These are phyloP conservation scores for Orbilia javanica DNA, from an alignment of 2,329 filamentous ascomycete genomes.

Conservation along the genomic window DNA sequence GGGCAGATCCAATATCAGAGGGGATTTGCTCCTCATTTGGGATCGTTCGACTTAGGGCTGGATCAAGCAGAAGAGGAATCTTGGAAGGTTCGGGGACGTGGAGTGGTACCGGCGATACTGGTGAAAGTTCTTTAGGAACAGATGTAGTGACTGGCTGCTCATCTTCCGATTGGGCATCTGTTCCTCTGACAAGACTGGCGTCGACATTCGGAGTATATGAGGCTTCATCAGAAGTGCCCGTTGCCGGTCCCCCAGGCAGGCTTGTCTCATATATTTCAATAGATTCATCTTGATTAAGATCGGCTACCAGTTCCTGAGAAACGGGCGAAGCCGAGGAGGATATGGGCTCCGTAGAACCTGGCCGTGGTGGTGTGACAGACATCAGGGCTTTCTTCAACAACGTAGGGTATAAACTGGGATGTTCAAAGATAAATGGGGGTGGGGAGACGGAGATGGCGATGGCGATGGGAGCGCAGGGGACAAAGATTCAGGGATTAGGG, in stretches of 20 bases:
- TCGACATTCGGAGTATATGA: constrained; percentile 42
- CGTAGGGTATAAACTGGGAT: constrained; percentile 9
- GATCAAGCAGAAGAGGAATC: constrained; percentile 79
- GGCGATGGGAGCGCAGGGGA: not conserved
- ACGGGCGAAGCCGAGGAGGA: constrained; percentile 51
- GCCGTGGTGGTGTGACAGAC: constrained; percentile 52
- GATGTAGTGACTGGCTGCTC: constrained; percentile 51
- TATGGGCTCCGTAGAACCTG: constrained; percentile 52
- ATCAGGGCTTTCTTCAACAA: constrained; percentile 49
- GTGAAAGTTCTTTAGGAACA: constrained; percentile 65
- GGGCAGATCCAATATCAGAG: constrained; percentile 52
- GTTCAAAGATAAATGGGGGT: constrained; percentile 16
- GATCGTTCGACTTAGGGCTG: constrained; percentile 69
- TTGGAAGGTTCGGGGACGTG: constrained; percentile 77
- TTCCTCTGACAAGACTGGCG: constrained; percentile 35
- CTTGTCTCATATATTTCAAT: constrained; percentile 26
- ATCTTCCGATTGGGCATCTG: constrained; percentile 37
- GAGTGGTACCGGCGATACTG: constrained; percentile 78
- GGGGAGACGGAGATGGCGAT: not conserved
- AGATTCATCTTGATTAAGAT: constrained; percentile 33
- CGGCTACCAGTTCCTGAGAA: constrained; percentile 22
- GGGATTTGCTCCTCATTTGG: constrained; percentile 56
- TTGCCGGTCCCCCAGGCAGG: not conserved
- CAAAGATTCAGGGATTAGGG: constrained; percentile 2
- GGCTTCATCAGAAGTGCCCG: constrained; percentile 25